Percentiles rank a stretch among this genome's conserved stretches.
Conservation (phyloP, 1,284 basidiomycete species). For the Melampsora americana region DNA sequence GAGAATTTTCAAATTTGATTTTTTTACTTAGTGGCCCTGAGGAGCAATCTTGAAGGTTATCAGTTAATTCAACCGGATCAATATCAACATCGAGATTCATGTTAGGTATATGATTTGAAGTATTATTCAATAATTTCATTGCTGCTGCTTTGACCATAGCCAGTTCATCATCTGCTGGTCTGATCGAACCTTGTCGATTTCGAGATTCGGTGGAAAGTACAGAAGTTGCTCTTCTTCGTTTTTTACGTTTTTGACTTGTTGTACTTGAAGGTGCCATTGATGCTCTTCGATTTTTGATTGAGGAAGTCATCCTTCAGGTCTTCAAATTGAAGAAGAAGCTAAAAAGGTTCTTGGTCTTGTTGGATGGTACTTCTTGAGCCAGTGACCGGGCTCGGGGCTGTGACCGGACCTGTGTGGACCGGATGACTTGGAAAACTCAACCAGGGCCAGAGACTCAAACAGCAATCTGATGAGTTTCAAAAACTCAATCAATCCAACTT, state of each 20-base stretch:
- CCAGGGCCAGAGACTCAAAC: no score
- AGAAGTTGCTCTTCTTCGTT: slow-evolving; percentile 6
- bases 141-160: slow-evolving; percentile 33
- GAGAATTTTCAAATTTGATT: not conserved
- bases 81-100: not conserved
- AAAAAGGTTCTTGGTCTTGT: no score
- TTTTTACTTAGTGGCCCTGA: not conserved
- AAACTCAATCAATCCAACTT: no score
- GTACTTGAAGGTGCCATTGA: slow-evolving; percentile 1
- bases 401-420: no score
- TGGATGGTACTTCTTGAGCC: no score
- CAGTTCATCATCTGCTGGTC: slow-evolving; percentile 18
- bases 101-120: not conserved
- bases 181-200: not conserved
- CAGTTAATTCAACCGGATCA: not conserved
- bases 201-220: slow-evolving; percentile 9
- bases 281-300: not conserved
- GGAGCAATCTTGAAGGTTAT: not conserved
- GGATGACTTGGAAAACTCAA: no score
- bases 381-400: no score
- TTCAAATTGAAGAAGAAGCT: not conserved
- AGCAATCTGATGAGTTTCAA: no score
- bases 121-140: slow-evolving; percentile 26
- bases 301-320: not conserved
- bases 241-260: slow-evolving; percentile 24